phyloP scores from a whole-genome alignment of 495 filamentous ascomycete genomes.

The Penicillium egyptiacum region DNA sequence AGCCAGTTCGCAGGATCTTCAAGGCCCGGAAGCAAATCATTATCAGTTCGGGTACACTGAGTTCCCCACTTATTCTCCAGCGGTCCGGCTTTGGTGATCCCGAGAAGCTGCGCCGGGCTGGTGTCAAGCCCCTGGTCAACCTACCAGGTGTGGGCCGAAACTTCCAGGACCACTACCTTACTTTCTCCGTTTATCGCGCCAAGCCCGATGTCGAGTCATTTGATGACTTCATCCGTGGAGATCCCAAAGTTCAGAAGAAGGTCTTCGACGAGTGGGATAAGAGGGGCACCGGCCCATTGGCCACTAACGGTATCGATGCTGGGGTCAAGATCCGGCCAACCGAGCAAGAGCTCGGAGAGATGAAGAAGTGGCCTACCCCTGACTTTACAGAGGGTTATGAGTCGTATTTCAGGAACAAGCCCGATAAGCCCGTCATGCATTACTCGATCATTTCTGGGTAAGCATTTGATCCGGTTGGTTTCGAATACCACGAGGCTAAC shows the following conservation, averaged over 20 bases:
- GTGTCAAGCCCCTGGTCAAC: conserved; percentile 70
- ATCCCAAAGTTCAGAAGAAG: conserved; percentile 65
- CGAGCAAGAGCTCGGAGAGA: conserved; percentile 64
- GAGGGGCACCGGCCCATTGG: conserved; percentile 74
- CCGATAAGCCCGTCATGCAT: conserved; percentile 86
- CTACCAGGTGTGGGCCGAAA: conserved; percentile 81
- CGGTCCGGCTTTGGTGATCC: conserved; percentile 69
- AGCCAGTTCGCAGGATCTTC: conserved; percentile 57
- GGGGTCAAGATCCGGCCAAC: conserved; percentile 79
- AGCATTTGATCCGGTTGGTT: conserved; percentile 15
- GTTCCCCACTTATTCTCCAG: conserved; percentile 76
- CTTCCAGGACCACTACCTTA: conserved; percentile 86
- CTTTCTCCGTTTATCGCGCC: conserved; percentile 71
- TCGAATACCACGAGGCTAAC: conserved; percentile 8
- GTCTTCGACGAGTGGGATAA: conserved; percentile 75
- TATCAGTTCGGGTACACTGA: conserved; percentile 76
- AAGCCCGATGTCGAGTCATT: conserved; percentile 78
- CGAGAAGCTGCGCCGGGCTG: conserved; percentile 67
- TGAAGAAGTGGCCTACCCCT: conserved; percentile 64
- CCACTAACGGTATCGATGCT: conserved; percentile 85
- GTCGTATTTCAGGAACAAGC: conserved; percentile 80
- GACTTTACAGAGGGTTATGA: conserved; percentile 72
- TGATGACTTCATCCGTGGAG: conserved; percentile 77
- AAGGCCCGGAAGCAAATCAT: conserved; percentile 76
- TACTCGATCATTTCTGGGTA: conserved; percentile 66